Conservation (phyloP, 2,329 filamentous ascomycete species). For the Hymenoscyphus occultus region DNA sequence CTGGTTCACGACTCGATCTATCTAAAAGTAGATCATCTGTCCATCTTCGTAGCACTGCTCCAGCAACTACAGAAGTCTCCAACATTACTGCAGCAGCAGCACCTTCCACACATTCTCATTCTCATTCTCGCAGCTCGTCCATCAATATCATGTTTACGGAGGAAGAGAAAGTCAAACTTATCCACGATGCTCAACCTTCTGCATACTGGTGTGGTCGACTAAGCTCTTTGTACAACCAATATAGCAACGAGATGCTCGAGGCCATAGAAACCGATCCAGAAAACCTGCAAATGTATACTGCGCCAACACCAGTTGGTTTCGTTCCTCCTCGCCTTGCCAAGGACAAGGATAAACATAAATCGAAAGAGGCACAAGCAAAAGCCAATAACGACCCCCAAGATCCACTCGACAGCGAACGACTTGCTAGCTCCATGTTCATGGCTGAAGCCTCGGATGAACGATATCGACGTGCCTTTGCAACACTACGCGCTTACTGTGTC, state of each 20-base stretch:
- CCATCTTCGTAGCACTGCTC: slow-evolving; percentile 7
- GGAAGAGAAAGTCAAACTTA: slow-evolving; percentile 7
- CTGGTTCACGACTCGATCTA: background rate
- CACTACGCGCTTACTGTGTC: slow-evolving; percentile 47
- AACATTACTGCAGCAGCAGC: slow-evolving; percentile 8
- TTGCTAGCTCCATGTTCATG: slow-evolving; percentile 1
- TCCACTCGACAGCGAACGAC: slow-evolving; percentile 6
- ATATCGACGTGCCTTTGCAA: slow-evolving; percentile 44
- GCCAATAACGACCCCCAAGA: slow-evolving; percentile 4
- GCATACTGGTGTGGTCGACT: slow-evolving; percentile 64
- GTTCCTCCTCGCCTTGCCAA: background rate
- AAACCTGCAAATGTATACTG: slow-evolving; percentile 12
- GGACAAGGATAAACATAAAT: background rate
- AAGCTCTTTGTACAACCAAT: slow-evolving; percentile 53
- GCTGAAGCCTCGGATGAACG: slow-evolving; percentile 36
- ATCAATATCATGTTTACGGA: background rate
- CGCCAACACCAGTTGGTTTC: slow-evolving; percentile 10
- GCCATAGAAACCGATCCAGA: slow-evolving; percentile 12
- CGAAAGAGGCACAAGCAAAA: background rate
- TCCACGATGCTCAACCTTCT: slow-evolving; percentile 41
- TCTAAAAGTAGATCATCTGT: slow-evolving; percentile 7
- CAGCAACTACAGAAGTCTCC: slow-evolving; percentile 11
- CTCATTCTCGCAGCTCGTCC: slow-evolving; percentile 2
- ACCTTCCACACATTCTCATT: background rate
- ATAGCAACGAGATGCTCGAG: slow-evolving; percentile 43